phyloP scores from a whole-genome alignment of 2,329 filamentous ascomycete species.

The Pyrenochaeta sp. region DNA sequence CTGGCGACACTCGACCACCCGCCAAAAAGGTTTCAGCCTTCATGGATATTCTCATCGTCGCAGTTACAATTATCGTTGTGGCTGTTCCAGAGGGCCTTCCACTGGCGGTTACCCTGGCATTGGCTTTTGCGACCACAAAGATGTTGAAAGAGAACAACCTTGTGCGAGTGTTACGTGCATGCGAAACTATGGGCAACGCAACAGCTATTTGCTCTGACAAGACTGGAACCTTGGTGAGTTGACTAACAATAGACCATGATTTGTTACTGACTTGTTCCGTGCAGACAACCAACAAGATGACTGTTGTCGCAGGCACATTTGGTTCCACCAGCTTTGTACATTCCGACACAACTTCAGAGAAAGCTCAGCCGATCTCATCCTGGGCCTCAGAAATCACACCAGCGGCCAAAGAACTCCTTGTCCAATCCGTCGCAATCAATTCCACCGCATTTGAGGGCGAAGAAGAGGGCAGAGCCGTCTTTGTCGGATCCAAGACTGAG shows the following conservation, averaged over 20 bases:
- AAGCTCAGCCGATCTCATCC: constrained; percentile 50
- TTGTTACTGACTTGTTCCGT: neutral
- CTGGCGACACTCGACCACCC: constrained; percentile 30
- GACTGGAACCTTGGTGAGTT: constrained; percentile 39
- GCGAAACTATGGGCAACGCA: constrained; percentile 48
- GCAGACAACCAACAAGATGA: constrained; percentile 52
- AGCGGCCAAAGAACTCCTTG: constrained; percentile 39
- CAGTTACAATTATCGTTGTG: constrained; percentile 54
- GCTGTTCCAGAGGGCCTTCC: constrained; percentile 53
- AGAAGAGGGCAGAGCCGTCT: constrained; percentile 56
- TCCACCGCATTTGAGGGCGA: constrained; percentile 63
- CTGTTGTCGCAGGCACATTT: constrained; percentile 51
- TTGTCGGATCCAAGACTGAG: constrained; percentile 66
- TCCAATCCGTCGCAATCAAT: constrained; percentile 49
- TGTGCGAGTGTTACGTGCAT: constrained; percentile 42
- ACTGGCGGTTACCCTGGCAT: constrained; percentile 43
- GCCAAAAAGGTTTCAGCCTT: constrained; percentile 48
- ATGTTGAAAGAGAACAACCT: constrained; percentile 49
- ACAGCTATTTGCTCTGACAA: constrained; percentile 50
- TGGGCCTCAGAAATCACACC: constrained; percentile 56
- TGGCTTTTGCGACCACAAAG: constrained; percentile 48
- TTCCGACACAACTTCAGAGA: constrained; percentile 57
- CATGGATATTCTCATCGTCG: constrained; percentile 53
- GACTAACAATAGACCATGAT: neutral
- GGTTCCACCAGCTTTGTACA: constrained; percentile 55